Evolutionary conservation across 208 protist genomes (phyloP).

Genomic region (Leishmania gerbilli): DNA sequence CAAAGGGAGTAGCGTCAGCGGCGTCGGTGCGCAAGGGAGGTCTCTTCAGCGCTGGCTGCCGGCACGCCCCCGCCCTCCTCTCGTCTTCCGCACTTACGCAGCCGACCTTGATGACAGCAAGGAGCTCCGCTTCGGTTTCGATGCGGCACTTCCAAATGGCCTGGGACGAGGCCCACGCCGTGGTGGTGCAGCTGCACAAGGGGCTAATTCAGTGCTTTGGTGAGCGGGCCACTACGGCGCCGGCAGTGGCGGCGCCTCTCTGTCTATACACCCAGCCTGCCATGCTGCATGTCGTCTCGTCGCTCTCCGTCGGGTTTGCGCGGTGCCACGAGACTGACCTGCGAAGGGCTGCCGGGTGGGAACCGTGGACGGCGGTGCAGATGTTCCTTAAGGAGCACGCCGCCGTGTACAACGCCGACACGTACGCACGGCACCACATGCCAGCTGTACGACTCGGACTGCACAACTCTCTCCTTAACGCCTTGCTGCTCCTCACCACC

Average conservation of each 20-base stretch:
- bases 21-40: background rate
- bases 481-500: constrained; percentile 39
- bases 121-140: background rate
- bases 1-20: background rate
- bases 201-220: constrained; percentile 4
- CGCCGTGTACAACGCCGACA: constrained; percentile 36
- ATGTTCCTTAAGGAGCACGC: constrained; percentile 40
- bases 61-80: background rate
- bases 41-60: background rate
- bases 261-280: constrained; percentile 37
- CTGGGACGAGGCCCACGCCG: constrained; percentile 11
- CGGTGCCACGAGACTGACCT: constrained; percentile 27
- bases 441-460: constrained; percentile 34
- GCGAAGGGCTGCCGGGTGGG: constrained; percentile 38
- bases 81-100: background rate
- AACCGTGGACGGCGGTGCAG: constrained; percentile 50
- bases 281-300: constrained; percentile 35
- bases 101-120: background rate
- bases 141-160: background rate
- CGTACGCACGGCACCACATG: constrained; percentile 48
- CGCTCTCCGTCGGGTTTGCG: constrained; percentile 27
- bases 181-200: constrained; percentile 12
- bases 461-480: constrained; percentile 51
- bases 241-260: background rate
- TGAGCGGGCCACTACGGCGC: background rate